These are phyloP conservation scores for Eimeria brunetti DNA, from an alignment of 169 alveolate species.

Conservation along the genomic window DNA sequence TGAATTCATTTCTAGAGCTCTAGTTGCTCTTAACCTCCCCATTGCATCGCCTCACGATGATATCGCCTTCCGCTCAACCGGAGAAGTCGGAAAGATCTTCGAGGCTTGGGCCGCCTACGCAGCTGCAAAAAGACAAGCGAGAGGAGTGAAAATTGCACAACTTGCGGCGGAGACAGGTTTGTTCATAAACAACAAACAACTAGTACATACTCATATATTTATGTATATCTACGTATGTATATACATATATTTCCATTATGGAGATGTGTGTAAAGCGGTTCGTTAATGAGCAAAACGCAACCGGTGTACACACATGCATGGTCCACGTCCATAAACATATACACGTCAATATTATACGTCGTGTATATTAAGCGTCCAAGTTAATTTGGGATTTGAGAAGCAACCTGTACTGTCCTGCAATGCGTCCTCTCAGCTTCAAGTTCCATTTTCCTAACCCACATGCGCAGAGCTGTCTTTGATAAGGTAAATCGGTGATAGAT, in stretches of 20 bases:
- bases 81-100: neutral
- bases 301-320: too few species aligned
- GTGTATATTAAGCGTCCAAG: too few species aligned
- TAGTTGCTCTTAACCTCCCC: conserved; percentile 48
- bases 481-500: neutral
- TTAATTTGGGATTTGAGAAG: too few species aligned
- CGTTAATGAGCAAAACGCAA: too few species aligned
- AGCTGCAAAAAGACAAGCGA: neutral
- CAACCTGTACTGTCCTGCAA: neutral
- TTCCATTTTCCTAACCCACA: neutral
- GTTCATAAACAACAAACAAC: neutral
- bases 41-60: conserved; percentile 12
- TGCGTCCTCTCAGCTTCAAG: neutral
- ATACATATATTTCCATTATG: neutral
- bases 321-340: too few species aligned
- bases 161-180: neutral
- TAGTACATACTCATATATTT: too few species aligned
- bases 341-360: too few species aligned
- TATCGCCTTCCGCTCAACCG: neutral
- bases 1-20: conserved; percentile 29
- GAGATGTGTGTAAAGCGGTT: too few species aligned
- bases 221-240: too few species aligned
- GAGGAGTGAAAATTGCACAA: neutral
- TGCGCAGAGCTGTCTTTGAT: conserved; percentile 13
- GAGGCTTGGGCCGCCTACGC: neutral